Base-by-base conservation (phyloP, 345 rosid genomes). In the Raphanus sativus region DNA sequence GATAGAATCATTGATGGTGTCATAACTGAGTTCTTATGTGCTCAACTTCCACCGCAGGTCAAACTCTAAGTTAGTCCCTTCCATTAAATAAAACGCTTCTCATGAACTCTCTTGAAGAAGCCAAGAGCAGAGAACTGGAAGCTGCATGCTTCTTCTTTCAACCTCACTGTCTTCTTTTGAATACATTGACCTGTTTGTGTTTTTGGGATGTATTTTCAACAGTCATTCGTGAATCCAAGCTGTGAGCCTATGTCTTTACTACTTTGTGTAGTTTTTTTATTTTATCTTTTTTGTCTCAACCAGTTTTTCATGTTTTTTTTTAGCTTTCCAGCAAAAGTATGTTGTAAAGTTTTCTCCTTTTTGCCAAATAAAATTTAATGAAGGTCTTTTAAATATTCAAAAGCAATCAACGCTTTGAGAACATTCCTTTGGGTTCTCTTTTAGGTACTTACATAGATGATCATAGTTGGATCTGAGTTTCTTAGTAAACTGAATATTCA, bases 391-490 rank as follows among this genome's bases (percentile, higher is more conserved):
- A 45, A 4, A 45, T 45, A 13, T n/a, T 45, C 52, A n/a, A 45
- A 45, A 45, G 13, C 16, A 4, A 12, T 45, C 52, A 45, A 45
- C 52, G 15, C 52, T 45, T 13, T 12, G 12, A 9, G 4, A 0
- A 10, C 12, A 9, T 9, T 40, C 13, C 48, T 10, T 40, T 40
- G 48, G 48, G 3, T 40, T 40, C 13, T 40, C 4, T 40, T 40
- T 40, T 40, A 32, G 67, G 13, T 50, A 75, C 75, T 80, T 74
- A 73, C 32, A 60, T 30, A 69, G 40, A 67, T 69, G 58, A 77
- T 69, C 3, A 2, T 83, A 67, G 69, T 66, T 71, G 70, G 79
- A 83, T 84, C 85, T 84, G 75, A 70, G 59, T 40, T 40, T 40
- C 48, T 40, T 40, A 40, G 48, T 40, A 40, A 40, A 40, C 48